Base-by-base conservation (phyloP, 306 rosid genomes). In the Prosopis cineraria region DNA sequence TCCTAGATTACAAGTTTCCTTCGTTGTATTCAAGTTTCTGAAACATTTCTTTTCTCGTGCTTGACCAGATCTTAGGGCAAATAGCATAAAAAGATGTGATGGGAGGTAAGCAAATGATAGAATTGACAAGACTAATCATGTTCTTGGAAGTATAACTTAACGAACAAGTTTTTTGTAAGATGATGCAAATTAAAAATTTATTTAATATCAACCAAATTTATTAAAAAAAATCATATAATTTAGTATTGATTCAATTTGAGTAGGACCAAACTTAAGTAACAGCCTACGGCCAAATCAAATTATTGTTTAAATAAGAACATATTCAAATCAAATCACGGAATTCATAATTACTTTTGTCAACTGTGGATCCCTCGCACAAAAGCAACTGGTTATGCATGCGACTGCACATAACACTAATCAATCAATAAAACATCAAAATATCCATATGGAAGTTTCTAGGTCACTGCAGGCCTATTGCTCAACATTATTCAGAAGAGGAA, bases 391-490 rank as follows among this genome's bases (percentile, higher is more conserved):
- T 7, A 14, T 48, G 29, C 55, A 50, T 39, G 10, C 52, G 3
- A 65, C 72, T 17, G 19, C 47, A 24, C 72, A 14, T 78, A 29
- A 68, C 72, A 40, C 19, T 52, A n/a, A 52, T 52, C 58, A 52
- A 52, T 52, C 12, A 52, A 43, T 14, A 68, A 68, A 68, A 13
- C 7, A 36, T 14, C 68, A 30, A 37, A 64, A 41, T 52, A 14
- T 76, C n/a, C 75, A 76, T 31, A 22, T 17, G 53, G 68, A 72
- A 68, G 73, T 25, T 72, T 81, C 36, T 44, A 74, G 73, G 78
- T 72, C 79, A 72, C 70, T 22, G 63, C 33, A 43, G 65, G 58
- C 76, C 66, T 59, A 70, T 2, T 25, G 58, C 66, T 81, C 78
- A 70, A 72, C 55, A 59, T 36, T 44, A 44, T 41, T 58, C 52